Conservation (phyloP, 495 filamentous ascomycete species). For the Hypoxylon cercidicola region DNA sequence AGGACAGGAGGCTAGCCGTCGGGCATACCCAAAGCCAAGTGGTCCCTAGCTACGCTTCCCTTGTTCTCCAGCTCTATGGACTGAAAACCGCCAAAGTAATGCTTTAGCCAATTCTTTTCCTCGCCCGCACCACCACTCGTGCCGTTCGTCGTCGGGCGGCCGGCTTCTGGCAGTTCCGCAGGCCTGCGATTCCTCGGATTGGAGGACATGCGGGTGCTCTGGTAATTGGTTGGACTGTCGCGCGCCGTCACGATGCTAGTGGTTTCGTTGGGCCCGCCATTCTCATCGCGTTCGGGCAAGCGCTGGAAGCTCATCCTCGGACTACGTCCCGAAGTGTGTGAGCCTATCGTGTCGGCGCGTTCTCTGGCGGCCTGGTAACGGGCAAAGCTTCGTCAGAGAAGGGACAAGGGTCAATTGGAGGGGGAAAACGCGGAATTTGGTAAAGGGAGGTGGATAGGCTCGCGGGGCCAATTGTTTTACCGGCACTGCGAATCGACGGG, state of each 20-base stretch:
- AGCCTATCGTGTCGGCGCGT: conserved; percentile 44
- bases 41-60: conserved; percentile 93
- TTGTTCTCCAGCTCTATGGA: conserved; percentile 95
- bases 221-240: conserved; percentile 48
- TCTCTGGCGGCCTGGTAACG: conserved; percentile 38
- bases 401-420: conserved; percentile 1
- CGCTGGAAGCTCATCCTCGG: conserved; percentile 39
- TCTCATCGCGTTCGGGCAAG: conserved; percentile 30
- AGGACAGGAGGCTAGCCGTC: conserved; percentile 1
- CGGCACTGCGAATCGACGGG: not conserved
- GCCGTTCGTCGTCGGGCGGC: conserved; percentile 12
- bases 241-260: conserved; percentile 47
- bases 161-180: conserved; percentile 18
- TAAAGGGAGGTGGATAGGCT: conserved; percentile 7
- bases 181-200: conserved; percentile 36
- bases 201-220: conserved; percentile 44
- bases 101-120: conserved; percentile 48
- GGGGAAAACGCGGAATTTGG: not conserved
- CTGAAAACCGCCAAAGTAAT: conserved; percentile 73
- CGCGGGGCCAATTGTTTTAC: conserved; percentile 4
- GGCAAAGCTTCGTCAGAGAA: conserved; percentile 20
- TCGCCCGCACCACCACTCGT: conserved; percentile 22
- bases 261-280: conserved; percentile 43
- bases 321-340: conserved; percentile 21
- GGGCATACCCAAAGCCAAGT: conserved; percentile 87